Base-by-base conservation (phyloP, 2,329 filamentous ascomycete genomes). In the Phialocephala sp. region DNA sequence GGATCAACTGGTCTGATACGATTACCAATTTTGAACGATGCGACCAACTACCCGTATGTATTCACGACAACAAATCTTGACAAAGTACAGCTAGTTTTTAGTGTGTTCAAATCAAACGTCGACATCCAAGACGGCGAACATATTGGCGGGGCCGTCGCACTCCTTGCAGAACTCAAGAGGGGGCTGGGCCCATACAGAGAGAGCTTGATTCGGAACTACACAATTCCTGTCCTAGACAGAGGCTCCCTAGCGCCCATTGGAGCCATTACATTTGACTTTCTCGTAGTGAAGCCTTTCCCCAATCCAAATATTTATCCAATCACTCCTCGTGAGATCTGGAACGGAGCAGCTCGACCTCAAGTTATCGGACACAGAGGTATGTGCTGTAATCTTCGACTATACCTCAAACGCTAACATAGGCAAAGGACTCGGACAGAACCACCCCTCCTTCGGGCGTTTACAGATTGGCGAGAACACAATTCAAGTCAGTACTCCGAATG, bases 361-460 rank as follows among this genome's bases (percentile, higher is more conserved):
- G 55, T 67, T 15, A 57, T 67, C n/a, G 65, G 65, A n/a, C 65
- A 62, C 41, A 59, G 65, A 64, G 65, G 62, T 64, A 62, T n/a
- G n/a, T n/a, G n/a, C 4, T 41, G 14, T 36, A 18, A 18, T 27
- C 9, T 41, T 39, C 1, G 12, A 36, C 22, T 60, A 18, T 52
- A 41, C 22, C n/a, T 62, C 60, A 35, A 56, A 60, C 18, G 32
- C 47, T 66, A 63, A 66, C 14, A 11, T 32, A 36, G 12, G 2
- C 9, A 15, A 3, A 67, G 65, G 62, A 32, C 41, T 62, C 24
- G 65, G 65, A 22, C 65, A 64, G 27, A 67, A 67, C 45, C 20
- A 55, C 22, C 59, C 59, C 2, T 22, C 58, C 4, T 62, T 60
- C 24, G 45, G 41, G 39, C 54, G 62, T 11, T 52, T 67, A 20